Evolutionary conservation across 2,329 filamentous ascomycete species (phyloP).

Genomic region (Gnomoniopsis smithogilvyi): DNA sequence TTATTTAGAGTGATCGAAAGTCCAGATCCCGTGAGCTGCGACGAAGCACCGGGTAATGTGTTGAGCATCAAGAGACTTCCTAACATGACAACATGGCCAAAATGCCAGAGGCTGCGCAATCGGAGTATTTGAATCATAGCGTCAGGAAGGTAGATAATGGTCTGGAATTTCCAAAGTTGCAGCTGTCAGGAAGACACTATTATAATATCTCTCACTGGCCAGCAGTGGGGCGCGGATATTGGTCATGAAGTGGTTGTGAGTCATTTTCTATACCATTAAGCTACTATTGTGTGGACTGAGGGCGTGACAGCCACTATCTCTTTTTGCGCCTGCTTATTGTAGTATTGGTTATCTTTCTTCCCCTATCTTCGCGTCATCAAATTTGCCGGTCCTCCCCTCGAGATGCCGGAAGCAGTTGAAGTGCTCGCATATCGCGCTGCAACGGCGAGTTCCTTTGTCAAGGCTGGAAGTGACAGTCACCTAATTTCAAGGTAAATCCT

Average conservation of each 20-base stretch:
- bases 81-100: background rate
- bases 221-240: background rate
- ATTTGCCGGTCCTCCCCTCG: background rate
- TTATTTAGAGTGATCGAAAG: slow-evolving; percentile 29
- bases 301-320: background rate
- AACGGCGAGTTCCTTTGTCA: background rate
- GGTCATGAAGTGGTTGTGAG: too few relatives aligned
- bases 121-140: background rate
- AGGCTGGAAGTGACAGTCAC: too few relatives aligned
- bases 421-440: background rate
- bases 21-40: slow-evolving; percentile 27
- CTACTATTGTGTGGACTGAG: too few relatives aligned
- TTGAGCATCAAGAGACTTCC: background rate
- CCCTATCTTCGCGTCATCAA: background rate
- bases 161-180: background rate
- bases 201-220: background rate
- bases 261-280: too few relatives aligned
- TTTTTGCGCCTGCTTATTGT: background rate
- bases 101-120: background rate
- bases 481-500: too few relatives aligned
- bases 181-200: background rate
- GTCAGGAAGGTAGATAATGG: too few relatives aligned
- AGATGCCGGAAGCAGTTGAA: background rate
- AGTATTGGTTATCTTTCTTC: background rate
- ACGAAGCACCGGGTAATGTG: background rate